These are phyloP conservation scores for Lipomyces lipofer DNA, from an alignment of 805 yeast species.

Conservation along the genomic window DNA sequence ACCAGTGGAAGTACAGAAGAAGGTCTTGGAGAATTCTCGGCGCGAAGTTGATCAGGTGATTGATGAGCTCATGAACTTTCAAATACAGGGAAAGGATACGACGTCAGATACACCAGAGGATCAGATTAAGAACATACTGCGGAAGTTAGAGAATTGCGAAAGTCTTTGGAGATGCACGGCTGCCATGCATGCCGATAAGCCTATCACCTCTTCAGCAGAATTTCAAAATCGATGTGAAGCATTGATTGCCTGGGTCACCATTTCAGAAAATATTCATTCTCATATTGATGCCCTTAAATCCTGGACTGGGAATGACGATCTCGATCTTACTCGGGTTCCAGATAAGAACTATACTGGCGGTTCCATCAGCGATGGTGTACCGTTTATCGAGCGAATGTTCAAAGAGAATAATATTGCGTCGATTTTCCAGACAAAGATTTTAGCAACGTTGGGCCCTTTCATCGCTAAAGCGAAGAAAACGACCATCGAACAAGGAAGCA, in stretches of 20 bases:
- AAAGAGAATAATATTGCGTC: constrained; percentile 53
- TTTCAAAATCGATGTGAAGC: constrained; percentile 72
- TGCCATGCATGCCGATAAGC: constrained; percentile 78
- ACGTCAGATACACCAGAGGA: constrained; percentile 35
- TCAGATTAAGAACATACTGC: constrained; percentile 59
- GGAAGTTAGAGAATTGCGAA: constrained; percentile 64
- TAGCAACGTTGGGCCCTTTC: constrained; percentile 74
- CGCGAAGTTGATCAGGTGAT: constrained; percentile 71
- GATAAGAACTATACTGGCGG: constrained; percentile 37
- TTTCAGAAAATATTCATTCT: constrained; percentile 64
- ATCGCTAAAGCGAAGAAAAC: constrained; percentile 77
- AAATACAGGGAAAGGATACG: constrained; percentile 48
- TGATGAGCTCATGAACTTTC: constrained; percentile 66
- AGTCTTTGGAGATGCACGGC: constrained; percentile 75
- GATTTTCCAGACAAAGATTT: constrained; percentile 70
- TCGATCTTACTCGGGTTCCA: constrained; percentile 56
- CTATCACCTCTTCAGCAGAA: constrained; percentile 61
- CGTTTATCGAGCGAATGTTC: constrained; percentile 79
- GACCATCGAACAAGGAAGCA: constrained; percentile 58
- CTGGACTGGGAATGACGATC: constrained; percentile 84
- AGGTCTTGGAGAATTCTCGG: constrained; percentile 66
- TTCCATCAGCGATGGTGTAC: constrained; percentile 60
- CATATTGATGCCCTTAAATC: constrained; percentile 60
- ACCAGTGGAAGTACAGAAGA: constrained; percentile 73
- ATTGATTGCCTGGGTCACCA: constrained; percentile 77